Base-by-base conservation (phyloP, 257 asterid genomes). In the Penstemon eatonii region DNA sequence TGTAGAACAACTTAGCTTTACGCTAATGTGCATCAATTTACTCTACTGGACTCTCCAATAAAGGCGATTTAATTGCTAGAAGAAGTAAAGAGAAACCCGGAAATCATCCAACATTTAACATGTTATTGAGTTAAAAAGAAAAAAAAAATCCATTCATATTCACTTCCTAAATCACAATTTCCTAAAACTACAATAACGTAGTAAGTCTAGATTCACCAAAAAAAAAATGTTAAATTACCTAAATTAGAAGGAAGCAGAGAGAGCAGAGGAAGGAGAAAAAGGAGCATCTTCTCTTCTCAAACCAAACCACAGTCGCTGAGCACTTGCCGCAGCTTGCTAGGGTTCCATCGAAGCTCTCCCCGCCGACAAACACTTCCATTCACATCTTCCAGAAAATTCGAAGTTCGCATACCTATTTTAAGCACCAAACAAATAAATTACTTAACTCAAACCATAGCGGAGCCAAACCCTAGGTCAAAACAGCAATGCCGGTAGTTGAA, bases 261-360 rank as follows among this genome's bases (percentile, higher is more conserved):
- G 81, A 86, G 84, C 66, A 88, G 74, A 68, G 79, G 83, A 62
- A 88, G 85, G 79, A 91, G 84, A 75, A 67, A 76, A 61, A 73
- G 78, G 75, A 84, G 86, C 95, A 87, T 90, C 87, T 82, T 80
- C 88, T 82, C 80, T 87, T 70, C 71, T 79, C 86, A 80, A 60
- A 76, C 81, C 60, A 74, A 75, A 73, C 73, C 47, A 58, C 60
- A 57, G 60, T 68, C 67, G 50, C 77, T 19, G 33, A 61, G 64
- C 78, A 75, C 78, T 71, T 58, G 61, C 80, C 56, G 55, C 11
- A 71, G 78, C 71, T 58, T 65, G 39, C 76, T 73, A 78, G 85
- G 87, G 81, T 74, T 81, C 76, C 79, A 65, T 68, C 60, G 69
- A 74, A 78, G 70, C 75, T 70, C 75, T 37, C 67, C 64, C 56